Conservation (phyloP, 192 early-diverging fungal genomes). For the Blastocladiella britannica region DNA sequence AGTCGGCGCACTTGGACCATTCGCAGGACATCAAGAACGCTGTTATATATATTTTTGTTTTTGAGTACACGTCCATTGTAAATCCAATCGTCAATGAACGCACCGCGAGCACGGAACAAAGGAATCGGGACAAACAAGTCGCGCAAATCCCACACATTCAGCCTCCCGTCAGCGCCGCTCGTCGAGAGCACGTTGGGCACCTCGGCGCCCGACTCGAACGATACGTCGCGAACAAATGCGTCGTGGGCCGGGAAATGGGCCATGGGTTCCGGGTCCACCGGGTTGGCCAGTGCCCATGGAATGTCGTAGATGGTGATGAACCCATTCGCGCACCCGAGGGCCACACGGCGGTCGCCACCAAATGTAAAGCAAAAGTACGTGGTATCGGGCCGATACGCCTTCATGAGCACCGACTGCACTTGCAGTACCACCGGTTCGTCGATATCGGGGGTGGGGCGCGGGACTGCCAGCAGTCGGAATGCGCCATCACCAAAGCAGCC, state of each 20-base stretch:
- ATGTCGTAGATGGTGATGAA: neutral
- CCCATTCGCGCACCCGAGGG: conserved; percentile 11
- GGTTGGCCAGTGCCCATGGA: too few species aligned
- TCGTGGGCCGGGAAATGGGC: neutral
- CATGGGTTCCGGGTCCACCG: too few species aligned
- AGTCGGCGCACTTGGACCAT: neutral
- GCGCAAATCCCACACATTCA: neutral
- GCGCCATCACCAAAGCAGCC: conserved; percentile 19
- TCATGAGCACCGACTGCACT: too few species aligned
- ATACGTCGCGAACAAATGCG: neutral
- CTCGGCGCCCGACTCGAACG: neutral
- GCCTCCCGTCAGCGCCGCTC: neutral
- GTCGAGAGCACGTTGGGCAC: neutral
- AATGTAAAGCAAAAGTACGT: conserved; percentile 11
- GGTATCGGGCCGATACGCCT: too few species aligned
- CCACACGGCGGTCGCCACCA: conserved; percentile 9
- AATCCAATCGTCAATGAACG: too few species aligned
- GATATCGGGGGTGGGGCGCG: conserved; percentile 8
- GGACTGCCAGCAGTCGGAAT: conserved; percentile 14
- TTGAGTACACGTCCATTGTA: too few species aligned
- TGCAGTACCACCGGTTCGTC: conserved; percentile 2
- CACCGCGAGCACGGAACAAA: neutral
- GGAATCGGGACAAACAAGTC: neutral
- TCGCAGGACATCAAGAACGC: neutral
- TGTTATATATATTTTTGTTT: too few species aligned